These are phyloP conservation scores for Neofusicoccum sp. DNA, from an alignment of 2,329 filamentous ascomycete species.

Conservation along the genomic window DNA sequence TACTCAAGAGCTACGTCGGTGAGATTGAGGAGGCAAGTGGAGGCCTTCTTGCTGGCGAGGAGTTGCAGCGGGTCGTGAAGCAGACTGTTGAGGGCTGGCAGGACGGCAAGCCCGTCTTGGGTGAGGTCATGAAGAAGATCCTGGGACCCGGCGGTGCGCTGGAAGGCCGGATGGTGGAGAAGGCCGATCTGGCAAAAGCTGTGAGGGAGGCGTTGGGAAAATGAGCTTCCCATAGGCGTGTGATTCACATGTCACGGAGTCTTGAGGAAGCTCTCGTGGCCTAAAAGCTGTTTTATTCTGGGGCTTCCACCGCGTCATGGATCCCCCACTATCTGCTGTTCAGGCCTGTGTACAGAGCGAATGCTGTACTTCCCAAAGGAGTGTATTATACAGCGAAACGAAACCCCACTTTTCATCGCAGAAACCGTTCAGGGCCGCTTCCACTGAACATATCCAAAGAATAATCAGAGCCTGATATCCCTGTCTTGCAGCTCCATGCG, in stretches of 20 bases:
- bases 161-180: conserved; percentile 64
- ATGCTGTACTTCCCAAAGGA: background rate
- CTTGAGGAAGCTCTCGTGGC: background rate
- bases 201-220: conserved; percentile 51
- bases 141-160: conserved; percentile 44
- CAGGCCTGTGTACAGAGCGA: background rate
- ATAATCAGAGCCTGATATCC: background rate
- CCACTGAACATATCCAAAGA: background rate
- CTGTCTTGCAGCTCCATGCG: too few species aligned
- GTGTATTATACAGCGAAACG: background rate
- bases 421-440: background rate
- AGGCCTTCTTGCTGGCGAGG: conserved; percentile 52
- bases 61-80: conserved; percentile 57
- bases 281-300: background rate
- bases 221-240: background rate
- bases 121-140: conserved; percentile 62
- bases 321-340: background rate
- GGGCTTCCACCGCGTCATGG: background rate
- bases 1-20: conserved; percentile 65
- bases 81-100: conserved; percentile 48
- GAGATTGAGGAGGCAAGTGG: conserved; percentile 47
- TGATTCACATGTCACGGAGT: background rate
- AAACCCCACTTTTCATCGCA: background rate
- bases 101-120: conserved; percentile 52
- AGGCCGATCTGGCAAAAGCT: conserved; percentile 58